These are phyloP conservation scores for Phanerodontia chrysosporium DNA, from an alignment of 768 basidiomycete species.

Conservation along the genomic window DNA sequence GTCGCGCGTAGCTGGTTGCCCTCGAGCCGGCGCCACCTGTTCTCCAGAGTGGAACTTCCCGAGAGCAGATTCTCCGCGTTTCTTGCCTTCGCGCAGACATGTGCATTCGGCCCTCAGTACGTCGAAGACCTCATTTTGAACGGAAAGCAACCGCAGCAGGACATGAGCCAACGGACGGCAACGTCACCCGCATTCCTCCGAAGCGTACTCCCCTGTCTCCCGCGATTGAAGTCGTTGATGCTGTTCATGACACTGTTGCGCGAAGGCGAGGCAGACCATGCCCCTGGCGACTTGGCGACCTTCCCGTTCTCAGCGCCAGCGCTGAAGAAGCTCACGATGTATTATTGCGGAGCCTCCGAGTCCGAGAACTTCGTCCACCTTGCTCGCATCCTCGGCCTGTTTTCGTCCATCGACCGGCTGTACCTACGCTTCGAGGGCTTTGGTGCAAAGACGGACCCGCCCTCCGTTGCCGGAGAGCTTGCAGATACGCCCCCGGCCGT, in stretches of 20 bases:
- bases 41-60: neutral
- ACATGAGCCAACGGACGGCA: neutral
- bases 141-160: neutral
- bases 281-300: neutral
- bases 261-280: neutral
- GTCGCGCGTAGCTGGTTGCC: conserved; percentile 4
- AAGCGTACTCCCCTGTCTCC: neutral
- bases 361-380: neutral
- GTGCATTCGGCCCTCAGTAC: neutral
- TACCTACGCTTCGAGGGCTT: neutral
- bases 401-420: neutral
- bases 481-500: neutral
- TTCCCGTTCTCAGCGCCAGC: neutral
- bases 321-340: neutral
- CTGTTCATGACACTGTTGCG: neutral
- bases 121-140: neutral
- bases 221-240: neutral
- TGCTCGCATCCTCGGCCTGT: neutral
- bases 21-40: conserved; percentile 1
- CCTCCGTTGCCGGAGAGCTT: neutral
- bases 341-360: neutral
- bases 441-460: neutral
- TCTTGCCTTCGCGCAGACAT: neutral
- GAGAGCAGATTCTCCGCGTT: neutral
- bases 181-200: neutral